Evolutionary conservation across 106 monocot species (phyloP), one percentile per base, ranked within the genome.

Genomic region (Dendrobium huoshanense): DNA sequence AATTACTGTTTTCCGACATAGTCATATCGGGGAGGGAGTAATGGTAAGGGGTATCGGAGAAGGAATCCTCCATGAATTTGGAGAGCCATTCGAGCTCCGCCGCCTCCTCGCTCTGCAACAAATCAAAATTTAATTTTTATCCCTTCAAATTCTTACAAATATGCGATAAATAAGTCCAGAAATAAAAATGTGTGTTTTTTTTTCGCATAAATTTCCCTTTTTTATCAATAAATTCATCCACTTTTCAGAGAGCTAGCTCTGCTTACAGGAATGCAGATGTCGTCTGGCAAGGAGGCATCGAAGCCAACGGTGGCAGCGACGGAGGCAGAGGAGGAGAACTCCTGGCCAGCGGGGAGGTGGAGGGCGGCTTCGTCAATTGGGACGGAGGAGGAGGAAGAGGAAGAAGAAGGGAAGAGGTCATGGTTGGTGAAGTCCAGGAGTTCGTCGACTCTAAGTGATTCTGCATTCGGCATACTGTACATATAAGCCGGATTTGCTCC

Each of bases 221-320:
- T n/a, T 19, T 31, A 20, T 75, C 16, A 19, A 48, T 27, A 31
- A 29, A 25, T 11, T 58, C 37, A 58, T 56, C 11, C 15, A 33
- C 24, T 37, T 37, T 64, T 19, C 9, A 27, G 4, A 67, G 67
- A 25, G 8, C 10, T 70, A 25, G 8, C 10, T 70, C 15, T 33
- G 70, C 37, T 90, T 88, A 96, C 96, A 2, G 94, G 96, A 25
- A 96, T 82, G 75, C 90, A 92, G 80, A 96, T 79, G 80, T 93
- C 88, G 78, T 94, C 87, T 43, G 90, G 25, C 77, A 92, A 94
- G 33, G 87, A 75, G 75, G 59, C 31, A 37, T 70, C 19, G 37
- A 33, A 70, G 29, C 70, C 70, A 10, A 9, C 37, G 70, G 33
- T 33, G 37, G 37, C 70, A 37, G 2, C 37, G 37, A 37, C 37